Conservation (phyloP, 2,329 filamentous ascomycete genomes). For the Aureobasidium leucospermi region DNA sequence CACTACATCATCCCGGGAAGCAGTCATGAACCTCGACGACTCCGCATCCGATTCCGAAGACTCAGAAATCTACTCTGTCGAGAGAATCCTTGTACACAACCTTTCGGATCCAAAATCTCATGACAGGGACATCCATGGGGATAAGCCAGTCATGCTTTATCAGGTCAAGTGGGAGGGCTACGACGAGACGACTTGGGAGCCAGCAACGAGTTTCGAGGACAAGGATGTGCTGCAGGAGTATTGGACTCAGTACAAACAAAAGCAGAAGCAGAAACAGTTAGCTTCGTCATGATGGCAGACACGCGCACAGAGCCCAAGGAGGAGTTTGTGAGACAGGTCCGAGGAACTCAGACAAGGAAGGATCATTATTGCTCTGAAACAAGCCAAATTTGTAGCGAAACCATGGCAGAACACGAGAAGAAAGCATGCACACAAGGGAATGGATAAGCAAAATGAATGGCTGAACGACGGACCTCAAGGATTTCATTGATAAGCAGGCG, state of each 20-base stretch:
- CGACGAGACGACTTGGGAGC: constrained; percentile 28
- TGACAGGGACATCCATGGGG: constrained; percentile 18
- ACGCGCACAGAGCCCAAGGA: no score
- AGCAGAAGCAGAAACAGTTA: not conserved
- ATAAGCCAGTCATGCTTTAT: constrained; percentile 25
- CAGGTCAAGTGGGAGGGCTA: constrained; percentile 28
- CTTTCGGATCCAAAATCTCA: constrained; percentile 26
- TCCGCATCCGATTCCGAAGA: constrained; percentile 1
- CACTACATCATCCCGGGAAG: not conserved
- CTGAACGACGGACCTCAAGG: no score
- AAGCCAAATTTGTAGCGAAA: no score
- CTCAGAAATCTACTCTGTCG: constrained; percentile 19
- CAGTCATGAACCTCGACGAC: constrained; percentile 7
- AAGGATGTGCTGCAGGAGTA: constrained; percentile 23
- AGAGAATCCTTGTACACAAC: constrained; percentile 24
- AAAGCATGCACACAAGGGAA: no score
- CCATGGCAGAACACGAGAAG: no score
- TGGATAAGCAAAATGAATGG: no score
- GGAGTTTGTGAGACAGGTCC: no score
- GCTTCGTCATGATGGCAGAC: not conserved
- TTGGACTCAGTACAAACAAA: constrained; percentile 3
- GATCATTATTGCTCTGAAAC: no score
- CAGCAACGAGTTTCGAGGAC: constrained; percentile 25
- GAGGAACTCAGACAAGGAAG: no score
- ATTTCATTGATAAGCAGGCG: no score